Evolutionary conservation across 148 eudicot genomes (phyloP).

Genomic region (Silene conica): DNA sequence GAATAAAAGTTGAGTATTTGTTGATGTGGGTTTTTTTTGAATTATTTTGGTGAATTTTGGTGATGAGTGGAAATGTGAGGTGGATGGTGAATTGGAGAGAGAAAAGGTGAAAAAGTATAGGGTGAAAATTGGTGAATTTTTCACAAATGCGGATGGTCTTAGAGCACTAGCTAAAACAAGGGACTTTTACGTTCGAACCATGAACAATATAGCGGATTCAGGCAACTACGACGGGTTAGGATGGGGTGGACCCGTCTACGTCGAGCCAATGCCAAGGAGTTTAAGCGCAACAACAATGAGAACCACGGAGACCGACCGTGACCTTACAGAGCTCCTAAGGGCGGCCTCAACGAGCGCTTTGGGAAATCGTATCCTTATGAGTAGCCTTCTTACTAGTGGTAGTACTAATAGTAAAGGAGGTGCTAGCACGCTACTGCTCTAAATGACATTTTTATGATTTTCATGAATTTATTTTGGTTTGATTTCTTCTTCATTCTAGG

Average conservation of each 20-base stretch:
- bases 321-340: constrained; percentile 5
- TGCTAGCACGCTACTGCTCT: background rate
- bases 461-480: constrained; percentile 8
- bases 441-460: constrained; percentile 8
- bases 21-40: too few relatives aligned
- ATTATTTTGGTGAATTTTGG: too few relatives aligned
- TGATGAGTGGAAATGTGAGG: too few relatives aligned
- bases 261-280: constrained; percentile 17
- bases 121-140: too few relatives aligned
- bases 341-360: background rate
- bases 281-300: background rate
- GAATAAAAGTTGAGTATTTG: too few relatives aligned
- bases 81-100: too few relatives aligned
- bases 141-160: too few relatives aligned
- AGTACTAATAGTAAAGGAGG: background rate
- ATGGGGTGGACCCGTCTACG: constrained; percentile 11
- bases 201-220: constrained; percentile 8
- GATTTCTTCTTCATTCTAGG: constrained; percentile 3
- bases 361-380: background rate
- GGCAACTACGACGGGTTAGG: constrained; percentile 13
- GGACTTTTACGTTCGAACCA: constrained; percentile 11
- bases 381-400: background rate
- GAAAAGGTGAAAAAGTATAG: too few relatives aligned
- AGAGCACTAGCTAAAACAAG: constrained; percentile 14
- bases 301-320: background rate